Evolutionary conservation across 2,329 filamentous ascomycete genomes (phyloP).

Genomic region (Atkinsonella texensis): DNA sequence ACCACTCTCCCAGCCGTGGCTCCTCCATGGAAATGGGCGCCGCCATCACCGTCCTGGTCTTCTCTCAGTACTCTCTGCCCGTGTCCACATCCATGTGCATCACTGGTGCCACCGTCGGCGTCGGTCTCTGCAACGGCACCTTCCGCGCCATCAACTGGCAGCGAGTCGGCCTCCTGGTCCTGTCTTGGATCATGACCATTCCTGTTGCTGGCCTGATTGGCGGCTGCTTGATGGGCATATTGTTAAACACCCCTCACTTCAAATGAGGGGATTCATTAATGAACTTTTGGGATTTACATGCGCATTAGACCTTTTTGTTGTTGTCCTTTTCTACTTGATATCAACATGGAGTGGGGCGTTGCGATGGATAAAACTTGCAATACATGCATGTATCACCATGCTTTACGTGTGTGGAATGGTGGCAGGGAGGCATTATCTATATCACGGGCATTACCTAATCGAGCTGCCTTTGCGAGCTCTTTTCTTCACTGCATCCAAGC

Average conservation of each 20-base stretch:
- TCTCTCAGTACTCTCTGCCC: slow-evolving; percentile 63
- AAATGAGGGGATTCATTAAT: not conserved
- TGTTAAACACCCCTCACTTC: slow-evolving; percentile 29
- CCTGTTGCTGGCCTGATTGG: slow-evolving; percentile 30
- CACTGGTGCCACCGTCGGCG: slow-evolving; percentile 66
- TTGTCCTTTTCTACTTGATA: not conserved
- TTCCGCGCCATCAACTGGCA: slow-evolving; percentile 65
- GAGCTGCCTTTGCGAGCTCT: too few relatives aligned
- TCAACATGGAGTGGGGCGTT: not conserved
- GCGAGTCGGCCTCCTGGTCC: slow-evolving; percentile 53
- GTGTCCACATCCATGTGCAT: slow-evolving; percentile 74
- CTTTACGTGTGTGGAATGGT: too few relatives aligned
- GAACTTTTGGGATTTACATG: too few relatives aligned
- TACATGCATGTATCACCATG: too few relatives aligned
- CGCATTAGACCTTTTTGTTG: too few relatives aligned
- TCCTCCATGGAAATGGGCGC: slow-evolving; percentile 73
- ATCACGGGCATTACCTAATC: too few relatives aligned
- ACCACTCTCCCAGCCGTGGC: slow-evolving; percentile 44
- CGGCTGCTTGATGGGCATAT: slow-evolving; percentile 27
- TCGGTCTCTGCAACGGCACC: slow-evolving; percentile 65
- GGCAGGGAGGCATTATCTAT: too few relatives aligned
- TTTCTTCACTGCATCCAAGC: too few relatives aligned
- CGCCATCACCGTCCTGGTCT: slow-evolving; percentile 63
- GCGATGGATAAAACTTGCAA: too few relatives aligned
- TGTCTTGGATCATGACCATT: slow-evolving; percentile 45